Base-by-base conservation (phyloP, 768 basidiomycete species). In the Russula sp. region DNA sequence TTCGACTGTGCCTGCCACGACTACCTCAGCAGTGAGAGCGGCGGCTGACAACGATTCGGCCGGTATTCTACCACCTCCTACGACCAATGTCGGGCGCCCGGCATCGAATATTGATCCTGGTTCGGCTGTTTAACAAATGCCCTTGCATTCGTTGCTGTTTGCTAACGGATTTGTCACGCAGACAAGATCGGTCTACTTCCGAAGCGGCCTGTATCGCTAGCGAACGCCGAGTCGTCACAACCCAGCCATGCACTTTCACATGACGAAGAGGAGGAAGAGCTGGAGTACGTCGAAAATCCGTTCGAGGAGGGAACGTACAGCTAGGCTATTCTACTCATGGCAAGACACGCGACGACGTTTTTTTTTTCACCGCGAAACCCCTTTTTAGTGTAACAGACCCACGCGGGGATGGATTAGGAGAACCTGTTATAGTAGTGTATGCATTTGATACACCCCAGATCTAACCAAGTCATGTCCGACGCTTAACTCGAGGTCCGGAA, bases 181-280 rank as follows among this genome's bases (percentile, higher is more conserved):
- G 65, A 58, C 54, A 70, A 69, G 46, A 55, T 71, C 20, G 70
- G 70, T 7, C 34, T 71, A 51, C 68, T 71, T 36, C 70, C 70
- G 8, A 71, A 71, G 58, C 66, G 68, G 14, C 70, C 70, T 0
- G 68, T 71, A 0, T 66, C 70, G 22, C 59, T 71, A 22, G 55
- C 66, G 18, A 54, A 56, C 50, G 10, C 58, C 11, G 50, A 62
- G 50, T 41, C 59, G 50, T 41, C 59, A 0, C 35, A 38, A 14
- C 41, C 39, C 36, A 53, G 57, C 36, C 43, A 22, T 3, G 58
- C 47, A 29, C 25, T 29, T 29, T 29, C 25, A n/a, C 65, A 58
- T 3, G 65, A 69, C 22, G 67, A 68, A 20, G 56, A 56, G 0
- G 61, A 64, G 1, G 66, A 66, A 22, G 66, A 66, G 32, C 59